A percentile compares a stretch with the other conserved stretches of the same genome.
phyloP scores from a whole-genome alignment of 495 filamentous ascomycete genomes.

The Apodospora peruviana region DNA sequence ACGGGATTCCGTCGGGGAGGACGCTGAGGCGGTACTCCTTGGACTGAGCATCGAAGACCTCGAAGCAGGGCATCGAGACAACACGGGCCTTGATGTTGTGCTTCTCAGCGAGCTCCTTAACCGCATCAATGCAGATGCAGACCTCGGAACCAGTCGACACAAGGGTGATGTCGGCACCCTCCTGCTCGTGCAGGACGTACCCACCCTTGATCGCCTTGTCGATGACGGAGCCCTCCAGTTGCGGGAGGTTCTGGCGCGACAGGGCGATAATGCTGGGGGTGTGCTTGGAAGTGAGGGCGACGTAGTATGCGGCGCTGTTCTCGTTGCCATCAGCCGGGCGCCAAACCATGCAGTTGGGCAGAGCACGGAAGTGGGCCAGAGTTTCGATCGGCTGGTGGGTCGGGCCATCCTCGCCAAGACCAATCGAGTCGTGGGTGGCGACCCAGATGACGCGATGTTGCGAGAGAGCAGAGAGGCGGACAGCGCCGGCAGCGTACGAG shows the following conservation, averaged over 20 bases:
- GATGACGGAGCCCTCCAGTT: constrained; percentile 88
- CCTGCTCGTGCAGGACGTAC: constrained; percentile 80
- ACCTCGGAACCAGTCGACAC: constrained; percentile 97
- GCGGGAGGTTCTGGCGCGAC: constrained; percentile 96
- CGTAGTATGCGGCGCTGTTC: constrained; percentile 95
- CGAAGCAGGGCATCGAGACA: constrained; percentile 93
- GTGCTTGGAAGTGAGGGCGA: constrained; percentile 82
- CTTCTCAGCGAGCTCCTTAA: constrained; percentile 82
- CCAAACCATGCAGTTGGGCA: constrained; percentile 99
- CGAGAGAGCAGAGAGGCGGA: constrained; percentile 88
- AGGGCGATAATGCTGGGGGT: constrained; percentile 91
- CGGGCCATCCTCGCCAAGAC: constrained; percentile 97
- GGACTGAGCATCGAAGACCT: constrained; percentile 90
- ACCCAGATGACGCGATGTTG: constrained; percentile 92
- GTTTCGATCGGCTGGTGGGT: constrained; percentile 99
- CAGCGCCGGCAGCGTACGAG: constrained; percentile 92
- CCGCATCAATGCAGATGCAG: constrained; percentile 85
- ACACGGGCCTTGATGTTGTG: constrained; percentile 85
- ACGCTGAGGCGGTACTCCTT: constrained; percentile 91
- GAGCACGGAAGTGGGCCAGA: constrained; percentile 97
- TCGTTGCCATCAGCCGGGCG: constrained; percentile 98
- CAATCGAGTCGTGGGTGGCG: constrained; percentile 98
- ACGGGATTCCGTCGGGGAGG: constrained; percentile 90
- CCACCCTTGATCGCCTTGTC: constrained; percentile 88
- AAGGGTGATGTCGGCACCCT: constrained; percentile 81